A percentile compares a stretch with the other conserved stretches of the same genome.
These are phyloP conservation scores for Coemansia sp. DNA, from an alignment of 192 early-diverging fungal species.

Conservation along the genomic window DNA sequence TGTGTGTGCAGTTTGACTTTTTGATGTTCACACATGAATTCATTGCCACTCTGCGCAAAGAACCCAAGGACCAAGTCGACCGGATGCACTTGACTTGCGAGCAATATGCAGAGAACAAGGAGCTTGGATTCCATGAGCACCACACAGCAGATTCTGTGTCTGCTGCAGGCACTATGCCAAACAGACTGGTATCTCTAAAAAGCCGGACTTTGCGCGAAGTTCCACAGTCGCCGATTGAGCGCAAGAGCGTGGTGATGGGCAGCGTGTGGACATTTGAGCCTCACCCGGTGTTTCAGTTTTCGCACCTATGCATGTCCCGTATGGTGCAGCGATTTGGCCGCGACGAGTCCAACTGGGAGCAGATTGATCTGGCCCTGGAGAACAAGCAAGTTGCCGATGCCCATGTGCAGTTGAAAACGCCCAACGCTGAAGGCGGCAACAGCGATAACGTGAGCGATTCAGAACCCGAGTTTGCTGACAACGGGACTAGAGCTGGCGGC, in stretches of 20 bases:
- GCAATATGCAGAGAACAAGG: constrained; percentile 13
- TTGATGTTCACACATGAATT: constrained; percentile 94
- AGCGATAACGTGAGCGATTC: constrained; percentile 10
- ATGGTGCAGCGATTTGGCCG: constrained; percentile 88
- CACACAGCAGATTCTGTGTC: neutral
- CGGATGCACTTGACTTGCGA: constrained; percentile 45
- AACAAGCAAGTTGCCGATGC: neutral
- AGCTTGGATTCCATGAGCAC: constrained; percentile 14
- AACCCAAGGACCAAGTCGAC: constrained; percentile 55
- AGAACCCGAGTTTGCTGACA: constrained; percentile 29
- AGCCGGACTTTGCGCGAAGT: constrained; percentile 53
- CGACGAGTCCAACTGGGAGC: constrained; percentile 78
- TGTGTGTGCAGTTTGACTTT: constrained; percentile 88
- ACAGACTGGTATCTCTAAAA: neutral
- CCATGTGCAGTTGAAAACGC: neutral
- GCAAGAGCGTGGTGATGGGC: constrained; percentile 87
- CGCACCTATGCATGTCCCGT: constrained; percentile 70
- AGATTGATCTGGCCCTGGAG: constrained; percentile 59
- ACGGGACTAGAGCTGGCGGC: constrained; percentile 30
- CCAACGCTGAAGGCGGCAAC: neutral
- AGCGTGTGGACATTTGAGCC: constrained; percentile 83
- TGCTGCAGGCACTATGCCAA: neutral
- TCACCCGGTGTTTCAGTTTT: constrained; percentile 54
- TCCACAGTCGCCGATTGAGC: constrained; percentile 71
- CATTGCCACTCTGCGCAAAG: constrained; percentile 76